Evolutionary conservation across 805 yeast genomes (phyloP).

Genomic region (Candida schatavii): DNA sequence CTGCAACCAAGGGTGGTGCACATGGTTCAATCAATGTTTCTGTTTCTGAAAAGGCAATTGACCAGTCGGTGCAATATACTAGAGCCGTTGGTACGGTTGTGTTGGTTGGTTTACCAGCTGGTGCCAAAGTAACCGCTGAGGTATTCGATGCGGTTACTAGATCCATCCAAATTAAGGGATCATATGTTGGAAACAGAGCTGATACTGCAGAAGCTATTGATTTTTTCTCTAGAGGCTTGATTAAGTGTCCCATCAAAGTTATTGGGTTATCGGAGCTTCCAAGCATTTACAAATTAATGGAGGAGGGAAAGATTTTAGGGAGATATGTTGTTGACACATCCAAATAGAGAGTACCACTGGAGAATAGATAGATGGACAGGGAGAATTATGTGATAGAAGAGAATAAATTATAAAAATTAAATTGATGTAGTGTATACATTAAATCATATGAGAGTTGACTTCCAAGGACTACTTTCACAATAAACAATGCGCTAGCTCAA

Average conservation of each 20-base stretch:
- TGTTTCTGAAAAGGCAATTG: constrained; percentile 65
- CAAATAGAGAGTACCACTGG: constrained; percentile 36
- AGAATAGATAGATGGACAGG: not conserved
- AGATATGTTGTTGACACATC: constrained; percentile 83
- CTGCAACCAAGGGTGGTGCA: constrained; percentile 69
- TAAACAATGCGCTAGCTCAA: not conserved
- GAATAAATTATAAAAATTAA: not conserved
- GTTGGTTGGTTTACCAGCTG: constrained; percentile 74
- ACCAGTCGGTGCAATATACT: constrained; percentile 52
- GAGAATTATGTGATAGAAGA: not conserved
- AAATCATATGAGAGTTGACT: not conserved
- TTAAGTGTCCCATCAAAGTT: constrained; percentile 69
- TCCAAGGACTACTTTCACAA: too few relatives aligned
- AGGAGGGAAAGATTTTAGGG: constrained; percentile 80
- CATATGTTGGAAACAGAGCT: constrained; percentile 86
- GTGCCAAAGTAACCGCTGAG: constrained; percentile 66
- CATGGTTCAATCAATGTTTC: constrained; percentile 77
- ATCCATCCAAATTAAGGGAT: constrained; percentile 71
- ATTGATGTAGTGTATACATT: not conserved
- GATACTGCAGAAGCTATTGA: constrained; percentile 81
- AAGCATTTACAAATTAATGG: constrained; percentile 71
- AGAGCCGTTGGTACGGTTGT: constrained; percentile 32
- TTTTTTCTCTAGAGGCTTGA: constrained; percentile 69
- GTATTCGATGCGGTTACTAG: constrained; percentile 74
- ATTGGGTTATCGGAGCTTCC: constrained; percentile 74